phyloP scores from a whole-genome alignment of 257 asterid genomes.

The Coffea canephora region DNA sequence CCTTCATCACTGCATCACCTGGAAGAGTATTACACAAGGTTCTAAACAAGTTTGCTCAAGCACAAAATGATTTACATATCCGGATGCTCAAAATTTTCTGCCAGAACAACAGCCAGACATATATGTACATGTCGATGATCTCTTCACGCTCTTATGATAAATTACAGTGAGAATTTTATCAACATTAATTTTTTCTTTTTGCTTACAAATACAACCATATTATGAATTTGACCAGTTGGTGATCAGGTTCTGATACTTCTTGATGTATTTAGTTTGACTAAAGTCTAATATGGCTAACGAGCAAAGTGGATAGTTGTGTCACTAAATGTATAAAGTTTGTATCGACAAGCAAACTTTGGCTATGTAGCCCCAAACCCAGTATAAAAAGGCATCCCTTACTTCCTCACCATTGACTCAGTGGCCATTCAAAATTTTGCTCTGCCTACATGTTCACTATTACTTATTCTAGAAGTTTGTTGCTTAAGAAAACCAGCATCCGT shows the following conservation, averaged over 20 bases:
- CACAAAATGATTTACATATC: not conserved
- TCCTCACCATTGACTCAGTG: not conserved
- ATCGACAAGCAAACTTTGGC: not conserved
- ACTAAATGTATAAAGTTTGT: not conserved
- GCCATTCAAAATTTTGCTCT: no score
- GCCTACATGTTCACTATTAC: not conserved
- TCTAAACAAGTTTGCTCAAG: not conserved
- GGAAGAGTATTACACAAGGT: not conserved
- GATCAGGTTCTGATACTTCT: not conserved
- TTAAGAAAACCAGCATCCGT: no score
- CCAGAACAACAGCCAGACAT: not conserved
- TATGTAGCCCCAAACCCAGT: not conserved
- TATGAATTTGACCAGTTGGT: not conserved
- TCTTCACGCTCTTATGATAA: not conserved
- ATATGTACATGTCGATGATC: not conserved
- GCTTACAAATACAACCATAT: not conserved
- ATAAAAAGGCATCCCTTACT: not conserved
- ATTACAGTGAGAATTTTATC: not conserved
- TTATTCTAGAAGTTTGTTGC: not conserved
- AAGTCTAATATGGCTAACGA: not conserved
- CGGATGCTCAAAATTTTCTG: not conserved
- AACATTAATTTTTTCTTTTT: not conserved
- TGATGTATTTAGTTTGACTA: not conserved
- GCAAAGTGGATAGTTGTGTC: not conserved
- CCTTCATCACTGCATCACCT: constrained; percentile 47